Conservation (phyloP, 2,329 filamentous ascomycete genomes). For the Cladosporium halotolerans region DNA sequence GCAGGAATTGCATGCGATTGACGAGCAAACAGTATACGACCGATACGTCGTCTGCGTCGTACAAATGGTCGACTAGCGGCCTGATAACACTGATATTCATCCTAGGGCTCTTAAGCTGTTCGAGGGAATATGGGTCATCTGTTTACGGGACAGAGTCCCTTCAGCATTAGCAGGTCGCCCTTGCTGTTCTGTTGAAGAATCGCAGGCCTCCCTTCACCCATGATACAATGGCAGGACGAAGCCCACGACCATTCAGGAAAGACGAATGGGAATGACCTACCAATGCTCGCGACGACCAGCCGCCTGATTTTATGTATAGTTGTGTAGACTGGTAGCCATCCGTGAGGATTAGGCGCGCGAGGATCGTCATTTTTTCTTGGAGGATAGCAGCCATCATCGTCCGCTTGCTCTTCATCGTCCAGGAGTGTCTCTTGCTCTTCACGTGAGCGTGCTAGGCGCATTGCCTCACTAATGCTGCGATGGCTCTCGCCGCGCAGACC, state of each 20-base stretch:
- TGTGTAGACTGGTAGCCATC: conserved; percentile 64
- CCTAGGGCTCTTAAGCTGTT: conserved; percentile 71
- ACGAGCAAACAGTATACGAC: conserved; percentile 80
- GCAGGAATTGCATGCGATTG: conserved; percentile 71
- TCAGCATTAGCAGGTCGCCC: conserved; percentile 1
- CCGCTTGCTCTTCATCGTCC: conserved; percentile 39
- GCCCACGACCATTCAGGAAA: not conserved
- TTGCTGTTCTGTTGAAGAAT: conserved; percentile 13
- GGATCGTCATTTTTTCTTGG: conserved; percentile 33
- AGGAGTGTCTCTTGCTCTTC: conserved; percentile 46
- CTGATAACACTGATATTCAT: conserved; percentile 77
- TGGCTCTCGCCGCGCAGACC: conserved; percentile 24
- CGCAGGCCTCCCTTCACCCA: conserved; percentile 10
- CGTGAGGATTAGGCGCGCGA: conserved; percentile 50
- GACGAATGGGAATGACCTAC: conserved; percentile 19
- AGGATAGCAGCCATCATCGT: conserved; percentile 41
- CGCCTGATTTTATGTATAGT: conserved; percentile 59
- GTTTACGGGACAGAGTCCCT: conserved; percentile 9
- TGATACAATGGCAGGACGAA: no score
- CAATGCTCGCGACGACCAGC: conserved; percentile 42
- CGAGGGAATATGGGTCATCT: conserved; percentile 62
- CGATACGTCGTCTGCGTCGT: conserved; percentile 71
- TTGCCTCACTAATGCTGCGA: conserved; percentile 33
- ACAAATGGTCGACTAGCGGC: conserved; percentile 77
- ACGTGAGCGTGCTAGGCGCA: conserved; percentile 35